phyloP scores from a whole-genome alignment of 768 basidiomycete species.

The Agaricus blazei region DNA sequence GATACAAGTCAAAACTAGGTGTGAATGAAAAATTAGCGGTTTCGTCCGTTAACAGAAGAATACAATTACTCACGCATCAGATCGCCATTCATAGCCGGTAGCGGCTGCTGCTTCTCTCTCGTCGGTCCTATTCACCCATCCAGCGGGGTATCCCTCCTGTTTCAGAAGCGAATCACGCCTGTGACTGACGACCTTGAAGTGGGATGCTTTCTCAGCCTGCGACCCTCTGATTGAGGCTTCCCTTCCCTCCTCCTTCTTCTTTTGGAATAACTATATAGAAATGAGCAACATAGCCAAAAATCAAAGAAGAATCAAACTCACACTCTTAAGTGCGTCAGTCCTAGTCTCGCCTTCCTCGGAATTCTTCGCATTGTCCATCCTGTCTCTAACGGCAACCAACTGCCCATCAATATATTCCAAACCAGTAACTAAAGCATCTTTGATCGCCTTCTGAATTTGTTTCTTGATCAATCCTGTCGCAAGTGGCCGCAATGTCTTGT shows the following conservation, averaged over 20 bases:
- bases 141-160: slow-evolving; percentile 56
- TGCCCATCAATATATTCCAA: slow-evolving; percentile 88
- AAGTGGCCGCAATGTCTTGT: slow-evolving; percentile 78
- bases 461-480: slow-evolving; percentile 82
- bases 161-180: slow-evolving; percentile 66
- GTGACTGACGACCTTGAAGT: slow-evolving; percentile 77
- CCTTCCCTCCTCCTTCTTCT: slow-evolving; percentile 51
- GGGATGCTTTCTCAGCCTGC: slow-evolving; percentile 30
- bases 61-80: slow-evolving; percentile 4
- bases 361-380: slow-evolving; percentile 56
- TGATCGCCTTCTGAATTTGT: slow-evolving; percentile 48
- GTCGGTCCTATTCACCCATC: slow-evolving; percentile 62
- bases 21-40: background rate
- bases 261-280: slow-evolving; percentile 46
- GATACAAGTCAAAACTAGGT: background rate
- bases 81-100: slow-evolving; percentile 3
- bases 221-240: slow-evolving; percentile 22
- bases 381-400: slow-evolving; percentile 80
- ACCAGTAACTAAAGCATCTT: slow-evolving; percentile 70
- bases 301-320: slow-evolving; percentile 22
- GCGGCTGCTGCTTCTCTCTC: slow-evolving; percentile 31
- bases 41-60: background rate
- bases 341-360: slow-evolving; percentile 26
- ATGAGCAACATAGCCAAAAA: background rate
- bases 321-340: slow-evolving; percentile 54